Evolutionary conservation across 768 basidiomycete genomes (phyloP).

Genomic region (Panus rudis): DNA sequence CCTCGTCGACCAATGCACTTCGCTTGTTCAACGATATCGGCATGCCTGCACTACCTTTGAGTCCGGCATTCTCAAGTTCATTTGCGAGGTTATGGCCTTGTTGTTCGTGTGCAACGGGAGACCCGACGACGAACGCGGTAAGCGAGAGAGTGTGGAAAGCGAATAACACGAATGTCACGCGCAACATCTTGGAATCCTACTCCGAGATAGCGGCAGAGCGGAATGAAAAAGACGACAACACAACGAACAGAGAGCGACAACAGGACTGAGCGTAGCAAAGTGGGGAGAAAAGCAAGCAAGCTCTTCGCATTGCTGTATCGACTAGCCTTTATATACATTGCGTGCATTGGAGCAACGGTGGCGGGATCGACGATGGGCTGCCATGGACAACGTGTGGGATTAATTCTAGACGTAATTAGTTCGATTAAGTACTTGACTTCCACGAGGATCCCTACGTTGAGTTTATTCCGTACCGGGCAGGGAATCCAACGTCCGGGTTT

Average conservation of each 20-base stretch:
- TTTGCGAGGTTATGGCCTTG: no score
- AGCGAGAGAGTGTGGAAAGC: background rate
- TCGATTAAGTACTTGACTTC: no score
- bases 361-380: no score
- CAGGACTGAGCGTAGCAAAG: background rate
- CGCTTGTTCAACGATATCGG: conserved; percentile 26
- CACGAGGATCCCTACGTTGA: no score
- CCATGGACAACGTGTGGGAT: no score
- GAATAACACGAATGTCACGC: conserved; percentile 3
- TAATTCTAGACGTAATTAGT: no score
- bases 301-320: background rate
- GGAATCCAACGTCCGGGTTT: no score
- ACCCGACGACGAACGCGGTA: background rate
- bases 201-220: background rate
- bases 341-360: background rate
- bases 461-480: no score
- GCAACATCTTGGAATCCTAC: conserved; percentile 8
- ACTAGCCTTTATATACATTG: background rate
- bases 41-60: conserved; percentile 10
- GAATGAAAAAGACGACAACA: background rate
- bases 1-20: conserved; percentile 12
- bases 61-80: no score
- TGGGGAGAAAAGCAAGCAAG: background rate
- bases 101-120: background rate
- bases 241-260: background rate